Percentiles rank a stretch among this genome's conserved stretches.
These are phyloP conservation scores for Trichophyton verrucosum DNA, from an alignment of 2,329 filamentous ascomycete genomes.

Conservation along the genomic window DNA sequence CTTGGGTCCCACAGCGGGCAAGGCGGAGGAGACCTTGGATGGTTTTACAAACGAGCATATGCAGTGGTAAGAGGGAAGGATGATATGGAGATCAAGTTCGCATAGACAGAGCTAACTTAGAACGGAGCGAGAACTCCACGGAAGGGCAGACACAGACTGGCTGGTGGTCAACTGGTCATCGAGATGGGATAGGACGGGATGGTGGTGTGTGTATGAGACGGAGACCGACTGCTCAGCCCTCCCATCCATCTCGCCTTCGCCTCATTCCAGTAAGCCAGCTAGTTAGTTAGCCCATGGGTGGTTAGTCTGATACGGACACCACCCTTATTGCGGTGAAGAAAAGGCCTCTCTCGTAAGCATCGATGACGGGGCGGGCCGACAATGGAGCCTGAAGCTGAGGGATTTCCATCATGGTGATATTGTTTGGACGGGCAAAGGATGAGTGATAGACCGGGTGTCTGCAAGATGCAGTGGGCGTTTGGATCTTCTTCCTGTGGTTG, in stretches of 20 bases:
- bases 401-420: not conserved
- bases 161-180: not conserved
- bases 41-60: conserved; percentile 1
- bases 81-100: not conserved
- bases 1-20: not conserved
- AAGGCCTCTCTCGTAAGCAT: not conserved
- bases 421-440: not conserved
- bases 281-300: not conserved
- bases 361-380: not conserved
- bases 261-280: not conserved
- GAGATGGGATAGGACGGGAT: not conserved
- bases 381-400: not conserved
- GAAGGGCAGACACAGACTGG: not conserved
- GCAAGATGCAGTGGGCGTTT: not conserved
- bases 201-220: not conserved
- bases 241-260: conserved; percentile 1
- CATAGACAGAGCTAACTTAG: not conserved
- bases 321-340: not conserved
- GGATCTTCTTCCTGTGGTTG: not conserved
- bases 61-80: not conserved
- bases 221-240: not conserved
- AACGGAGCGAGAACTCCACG: not conserved
- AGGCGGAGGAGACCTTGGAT: not conserved
- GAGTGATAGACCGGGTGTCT: not conserved
- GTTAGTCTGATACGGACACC: not conserved